Evolutionary conservation across 495 filamentous ascomycete genomes (phyloP).

Genomic region (Talaromyces wortmannii): DNA sequence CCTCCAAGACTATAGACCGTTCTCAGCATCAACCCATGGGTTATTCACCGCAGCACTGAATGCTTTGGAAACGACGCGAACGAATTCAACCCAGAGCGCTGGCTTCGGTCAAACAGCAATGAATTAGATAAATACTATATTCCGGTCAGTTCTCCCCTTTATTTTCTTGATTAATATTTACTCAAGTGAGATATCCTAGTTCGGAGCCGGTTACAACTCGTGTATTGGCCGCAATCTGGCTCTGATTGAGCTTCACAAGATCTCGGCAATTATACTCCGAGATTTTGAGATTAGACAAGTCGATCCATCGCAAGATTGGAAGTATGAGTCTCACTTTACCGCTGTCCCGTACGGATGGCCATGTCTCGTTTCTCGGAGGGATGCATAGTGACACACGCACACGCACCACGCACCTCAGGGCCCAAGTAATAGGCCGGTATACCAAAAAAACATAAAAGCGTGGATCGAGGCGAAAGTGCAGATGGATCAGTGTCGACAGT

Average conservation of each 20-base stretch:
- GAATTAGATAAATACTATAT: conserved; percentile 29
- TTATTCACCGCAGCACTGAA: conserved; percentile 32
- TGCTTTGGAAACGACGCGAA: conserved; percentile 38
- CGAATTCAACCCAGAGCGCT: conserved; percentile 39
- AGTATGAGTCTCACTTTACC: conserved; percentile 26
- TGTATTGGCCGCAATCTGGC: conserved; percentile 41
- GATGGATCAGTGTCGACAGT: too few relatives aligned
- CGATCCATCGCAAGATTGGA: conserved; percentile 30
- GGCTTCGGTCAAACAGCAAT: conserved; percentile 21
- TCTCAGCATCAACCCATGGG: conserved; percentile 37
- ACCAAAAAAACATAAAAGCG: too few relatives aligned
- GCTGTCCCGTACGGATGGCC: conserved; percentile 34
- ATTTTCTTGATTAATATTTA: not conserved
- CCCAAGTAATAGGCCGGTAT: too few relatives aligned
- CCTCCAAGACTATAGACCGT: conserved; percentile 14
- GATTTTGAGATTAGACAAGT: conserved; percentile 36
- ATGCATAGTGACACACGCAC: not conserved
- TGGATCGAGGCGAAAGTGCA: too few relatives aligned
- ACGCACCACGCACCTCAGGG: not conserved
- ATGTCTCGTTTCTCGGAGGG: conserved; percentile 10
- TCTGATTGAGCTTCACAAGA: conserved; percentile 37
- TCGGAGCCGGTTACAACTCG: conserved; percentile 32
- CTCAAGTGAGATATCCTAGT: conserved; percentile 12
- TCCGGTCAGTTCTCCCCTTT: conserved; percentile 9
- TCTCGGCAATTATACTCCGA: conserved; percentile 26